Percentiles rank a stretch among this genome's conserved stretches.
Evolutionary conservation across 768 basidiomycete genomes (phyloP).

Genomic region (Phanerochaete carnosa): DNA sequence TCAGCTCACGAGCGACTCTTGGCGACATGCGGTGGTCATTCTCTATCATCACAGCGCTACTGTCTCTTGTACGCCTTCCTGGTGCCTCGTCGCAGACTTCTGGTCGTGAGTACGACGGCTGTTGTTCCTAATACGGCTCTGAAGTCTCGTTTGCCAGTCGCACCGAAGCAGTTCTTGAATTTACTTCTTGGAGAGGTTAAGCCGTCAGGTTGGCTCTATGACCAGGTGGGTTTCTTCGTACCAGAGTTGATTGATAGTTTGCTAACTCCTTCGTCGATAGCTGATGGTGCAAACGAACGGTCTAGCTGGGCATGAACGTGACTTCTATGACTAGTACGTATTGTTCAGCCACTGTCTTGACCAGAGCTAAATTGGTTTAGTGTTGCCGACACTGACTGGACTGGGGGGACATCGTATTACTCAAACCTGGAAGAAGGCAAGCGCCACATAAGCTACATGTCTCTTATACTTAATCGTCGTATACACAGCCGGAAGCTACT

Average conservation of each 20-base stretch:
- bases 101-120: constrained; percentile 4
- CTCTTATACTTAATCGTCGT: not conserved
- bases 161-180: constrained; percentile 27
- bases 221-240: constrained; percentile 21
- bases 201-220: constrained; percentile 29
- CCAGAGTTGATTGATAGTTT: not conserved
- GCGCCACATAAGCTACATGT: not conserved
- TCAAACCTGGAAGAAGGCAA: constrained; percentile 34
- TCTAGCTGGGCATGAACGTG: constrained; percentile 33
- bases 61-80: not conserved
- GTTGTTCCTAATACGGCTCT: not conserved
- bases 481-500: constrained; percentile 49
- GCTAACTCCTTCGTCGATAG: constrained; percentile 9
- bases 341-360: not conserved
- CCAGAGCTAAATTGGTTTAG: constrained; percentile 10
- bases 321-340: constrained; percentile 34
- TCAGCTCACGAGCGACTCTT: not conserved
- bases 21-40: not conserved
- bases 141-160: constrained; percentile 15
- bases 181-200: constrained; percentile 28
- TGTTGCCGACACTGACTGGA: constrained; percentile 33
- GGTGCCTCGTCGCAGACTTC: not conserved
- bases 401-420: constrained; percentile 31
- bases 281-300: constrained; percentile 32
- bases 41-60: not conserved